A percentile compares a stretch with the other conserved stretches of the same genome.
These are phyloP conservation scores for Rhynchospora tenuis DNA, from an alignment of 176 grass and related monocot species.

Conservation along the genomic window DNA sequence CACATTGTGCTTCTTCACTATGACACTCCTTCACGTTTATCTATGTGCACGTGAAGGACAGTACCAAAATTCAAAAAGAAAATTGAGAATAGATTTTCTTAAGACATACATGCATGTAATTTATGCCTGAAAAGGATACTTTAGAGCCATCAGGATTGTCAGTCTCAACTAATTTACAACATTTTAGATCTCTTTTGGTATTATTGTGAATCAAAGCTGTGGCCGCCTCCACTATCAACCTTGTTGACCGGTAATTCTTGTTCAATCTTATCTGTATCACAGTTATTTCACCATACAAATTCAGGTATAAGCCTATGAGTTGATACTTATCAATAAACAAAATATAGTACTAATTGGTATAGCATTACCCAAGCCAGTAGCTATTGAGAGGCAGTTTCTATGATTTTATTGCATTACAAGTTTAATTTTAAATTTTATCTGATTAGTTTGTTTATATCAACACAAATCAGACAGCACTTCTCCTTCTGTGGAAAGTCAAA, in stretches of 20 bases:
- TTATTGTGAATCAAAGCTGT: constrained; percentile 87
- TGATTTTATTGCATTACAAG: neutral
- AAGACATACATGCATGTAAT: neutral
- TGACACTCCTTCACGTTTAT: constrained; percentile 87
- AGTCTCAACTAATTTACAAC: constrained; percentile 65
- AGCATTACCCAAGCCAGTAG: neutral
- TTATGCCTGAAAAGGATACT: constrained; percentile 40
- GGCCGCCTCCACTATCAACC: constrained; percentile 87
- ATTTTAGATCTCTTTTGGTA: constrained; percentile 34
- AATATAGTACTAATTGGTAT: neutral
- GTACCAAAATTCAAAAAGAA: neutral
- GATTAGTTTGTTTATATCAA: neutral
- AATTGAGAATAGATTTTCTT: neutral
- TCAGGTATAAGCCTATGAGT: neutral
- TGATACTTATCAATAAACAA: neutral
- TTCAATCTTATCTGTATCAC: constrained; percentile 69
- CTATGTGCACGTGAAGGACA: constrained; percentile 27
- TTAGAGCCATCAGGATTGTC: constrained; percentile 79
- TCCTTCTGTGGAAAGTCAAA: neutral
- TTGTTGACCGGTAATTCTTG: constrained; percentile 88
- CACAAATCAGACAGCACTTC: neutral
- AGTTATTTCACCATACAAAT: constrained; percentile 3
- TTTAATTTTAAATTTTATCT: neutral
- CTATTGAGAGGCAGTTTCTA: neutral
- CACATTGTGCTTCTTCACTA: constrained; percentile 87